Percentiles rank a stretch among this genome's conserved stretches.
Evolutionary conservation across 2,329 filamentous ascomycete genomes (phyloP).

Genomic region (Chaetomium olivaceum): DNA sequence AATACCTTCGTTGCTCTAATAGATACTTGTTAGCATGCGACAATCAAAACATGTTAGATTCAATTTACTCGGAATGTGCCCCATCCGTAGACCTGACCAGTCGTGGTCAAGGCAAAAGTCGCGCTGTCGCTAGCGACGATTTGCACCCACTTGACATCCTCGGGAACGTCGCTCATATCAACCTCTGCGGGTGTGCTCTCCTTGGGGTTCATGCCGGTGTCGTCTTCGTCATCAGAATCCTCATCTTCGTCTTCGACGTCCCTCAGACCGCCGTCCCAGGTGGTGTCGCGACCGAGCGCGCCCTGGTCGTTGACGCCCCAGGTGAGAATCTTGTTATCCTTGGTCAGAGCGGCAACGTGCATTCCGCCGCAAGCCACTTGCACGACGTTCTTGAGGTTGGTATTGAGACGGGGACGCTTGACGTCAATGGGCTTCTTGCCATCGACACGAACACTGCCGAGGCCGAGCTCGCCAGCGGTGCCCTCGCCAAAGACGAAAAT

Average conservation of each 20-base stretch:
- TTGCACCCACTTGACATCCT: constrained; percentile 49
- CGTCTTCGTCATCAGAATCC: constrained; percentile 34
- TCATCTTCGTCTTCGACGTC: constrained; percentile 50
- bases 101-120: constrained; percentile 73
- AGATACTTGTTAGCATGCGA: constrained; percentile 18
- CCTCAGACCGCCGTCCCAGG: constrained; percentile 58
- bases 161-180: constrained; percentile 44
- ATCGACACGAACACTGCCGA: constrained; percentile 66
- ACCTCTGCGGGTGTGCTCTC: constrained; percentile 64
- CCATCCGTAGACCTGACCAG: constrained; percentile 79
- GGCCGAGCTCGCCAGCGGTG: constrained; percentile 76
- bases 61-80: constrained; percentile 67
- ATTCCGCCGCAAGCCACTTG: constrained; percentile 78
- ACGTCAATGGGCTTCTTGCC: constrained; percentile 67
- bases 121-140: constrained; percentile 73
- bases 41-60: background rate
- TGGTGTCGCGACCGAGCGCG: constrained; percentile 73
- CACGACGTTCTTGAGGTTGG: constrained; percentile 66
- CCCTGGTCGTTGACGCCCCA: constrained; percentile 90
- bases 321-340: constrained; percentile 77
- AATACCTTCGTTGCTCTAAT: constrained; percentile 51
- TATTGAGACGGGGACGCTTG: constrained; percentile 71
- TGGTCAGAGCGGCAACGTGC: constrained; percentile 75
- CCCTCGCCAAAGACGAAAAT: constrained; percentile 82
- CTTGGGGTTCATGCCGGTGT: constrained; percentile 57